Evolutionary conservation across 2,329 filamentous ascomycete genomes (phyloP).

Genomic region (Venturia carpophila): DNA sequence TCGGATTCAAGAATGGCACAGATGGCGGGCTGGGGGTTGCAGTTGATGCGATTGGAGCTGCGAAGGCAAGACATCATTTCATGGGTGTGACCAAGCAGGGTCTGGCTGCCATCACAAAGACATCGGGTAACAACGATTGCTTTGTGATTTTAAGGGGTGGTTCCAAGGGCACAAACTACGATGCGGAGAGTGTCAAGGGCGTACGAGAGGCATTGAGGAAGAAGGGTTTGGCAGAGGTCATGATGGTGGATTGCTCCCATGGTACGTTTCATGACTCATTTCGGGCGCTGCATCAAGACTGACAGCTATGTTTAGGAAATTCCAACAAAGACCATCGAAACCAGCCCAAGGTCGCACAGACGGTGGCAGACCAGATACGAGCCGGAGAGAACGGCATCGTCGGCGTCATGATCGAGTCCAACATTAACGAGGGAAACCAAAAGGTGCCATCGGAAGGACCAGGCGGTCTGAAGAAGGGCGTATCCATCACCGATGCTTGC

Average conservation of each 20-base stretch:
- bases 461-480: slow-evolving; percentile 70
- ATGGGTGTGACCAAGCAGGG: slow-evolving; percentile 98
- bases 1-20: slow-evolving; percentile 99
- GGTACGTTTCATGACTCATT: slow-evolving; percentile 45
- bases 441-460: slow-evolving; percentile 83
- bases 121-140: slow-evolving; percentile 89
- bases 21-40: slow-evolving; percentile 86
- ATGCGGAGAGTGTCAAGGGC: slow-evolving; percentile 70
- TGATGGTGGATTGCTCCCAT: slow-evolving; percentile 99
- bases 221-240: slow-evolving; percentile 77
- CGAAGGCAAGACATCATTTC: slow-evolving; percentile 85
- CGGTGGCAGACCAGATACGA: slow-evolving; percentile 74
- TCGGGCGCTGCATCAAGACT: not conserved
- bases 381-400: slow-evolving; percentile 83
- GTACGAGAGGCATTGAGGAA: slow-evolving; percentile 71
- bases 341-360: slow-evolving; percentile 84
- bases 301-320: slow-evolving; percentile 54
- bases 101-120: slow-evolving; percentile 87
- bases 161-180: slow-evolving; percentile 87
- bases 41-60: slow-evolving; percentile 84
- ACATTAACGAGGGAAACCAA: slow-evolving; percentile 73
- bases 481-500: slow-evolving; percentile 93
- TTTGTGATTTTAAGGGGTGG: slow-evolving; percentile 94
- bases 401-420: slow-evolving; percentile 98
- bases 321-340: slow-evolving; percentile 97